These are phyloP conservation scores for Tetrahymena elliotti DNA, from an alignment of 73 alveolate genomes.

Conservation along the genomic window DNA sequence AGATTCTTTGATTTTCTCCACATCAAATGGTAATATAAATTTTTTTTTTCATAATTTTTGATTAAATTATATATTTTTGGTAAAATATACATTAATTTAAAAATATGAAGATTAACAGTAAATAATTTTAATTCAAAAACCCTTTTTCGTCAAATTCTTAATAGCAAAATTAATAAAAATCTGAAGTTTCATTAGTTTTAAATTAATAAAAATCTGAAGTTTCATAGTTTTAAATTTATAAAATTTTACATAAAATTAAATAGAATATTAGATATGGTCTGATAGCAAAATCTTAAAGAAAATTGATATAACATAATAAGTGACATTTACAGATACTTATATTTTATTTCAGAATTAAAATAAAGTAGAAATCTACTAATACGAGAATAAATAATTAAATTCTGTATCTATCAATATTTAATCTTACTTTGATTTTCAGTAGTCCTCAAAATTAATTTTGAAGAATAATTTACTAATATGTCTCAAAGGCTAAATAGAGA, in stretches of 20 bases:
- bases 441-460: background rate
- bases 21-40: background rate
- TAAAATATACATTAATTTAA: too few relatives aligned
- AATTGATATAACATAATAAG: too few relatives aligned
- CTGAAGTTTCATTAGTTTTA: too few relatives aligned
- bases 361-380: background rate
- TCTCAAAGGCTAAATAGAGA: background rate
- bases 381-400: background rate
- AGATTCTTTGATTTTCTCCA: background rate
- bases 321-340: background rate
- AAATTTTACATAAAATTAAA: too few relatives aligned
- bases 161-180: too few relatives aligned
- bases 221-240: too few relatives aligned
- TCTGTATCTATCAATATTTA: background rate
- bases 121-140: too few relatives aligned
- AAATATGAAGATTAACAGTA: too few relatives aligned
- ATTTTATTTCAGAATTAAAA: background rate
- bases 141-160: too few relatives aligned
- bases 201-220: too few relatives aligned
- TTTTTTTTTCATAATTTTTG: too few relatives aligned
- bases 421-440: background rate
- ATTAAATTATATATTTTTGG: too few relatives aligned
- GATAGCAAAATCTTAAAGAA: background rate
- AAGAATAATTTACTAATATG: background rate
- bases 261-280: background rate